phyloP scores from a whole-genome alignment of 2,329 filamentous ascomycete species.

The Talaromyces pinophilus region DNA sequence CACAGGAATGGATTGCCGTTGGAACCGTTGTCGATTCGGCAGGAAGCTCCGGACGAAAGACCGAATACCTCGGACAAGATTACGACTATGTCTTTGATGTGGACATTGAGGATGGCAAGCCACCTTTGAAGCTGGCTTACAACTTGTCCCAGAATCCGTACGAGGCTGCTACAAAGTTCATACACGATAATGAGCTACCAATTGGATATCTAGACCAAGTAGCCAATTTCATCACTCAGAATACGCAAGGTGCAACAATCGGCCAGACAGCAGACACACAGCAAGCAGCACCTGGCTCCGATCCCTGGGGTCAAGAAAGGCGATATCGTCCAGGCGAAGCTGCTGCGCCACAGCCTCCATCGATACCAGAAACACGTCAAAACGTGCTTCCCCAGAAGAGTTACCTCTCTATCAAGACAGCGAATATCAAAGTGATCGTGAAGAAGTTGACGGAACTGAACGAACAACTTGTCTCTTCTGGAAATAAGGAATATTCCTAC shows the following conservation, averaged over 20 bases:
- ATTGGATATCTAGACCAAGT: constrained; percentile 87
- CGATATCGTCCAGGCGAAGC: constrained; percentile 74
- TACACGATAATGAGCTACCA: constrained; percentile 84
- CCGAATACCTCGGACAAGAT: constrained; percentile 75
- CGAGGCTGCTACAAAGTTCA: constrained; percentile 86
- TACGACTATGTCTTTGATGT: constrained; percentile 98
- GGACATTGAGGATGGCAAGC: constrained; percentile 92
- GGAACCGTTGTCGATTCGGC: constrained; percentile 93
- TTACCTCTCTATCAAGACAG: constrained; percentile 74
- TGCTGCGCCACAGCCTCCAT: constrained; percentile 33
- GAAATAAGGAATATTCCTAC: constrained; percentile 71
- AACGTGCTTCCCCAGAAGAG: constrained; percentile 75
- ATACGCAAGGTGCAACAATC: constrained; percentile 84
- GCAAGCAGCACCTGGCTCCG: constrained; percentile 52
- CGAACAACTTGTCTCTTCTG: constrained; percentile 64
- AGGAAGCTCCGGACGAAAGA: constrained; percentile 77
- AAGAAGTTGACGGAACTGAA: constrained; percentile 79
- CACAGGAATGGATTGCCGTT: constrained; percentile 78
- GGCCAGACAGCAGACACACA: constrained; percentile 59
- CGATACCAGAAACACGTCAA: constrained; percentile 39
- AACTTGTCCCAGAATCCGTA: constrained; percentile 92
- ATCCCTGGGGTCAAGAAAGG: constrained; percentile 76
- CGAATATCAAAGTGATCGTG: constrained; percentile 68
- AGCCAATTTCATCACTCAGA: constrained; percentile 86
- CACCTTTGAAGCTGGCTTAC: constrained; percentile 88